These are phyloP conservation scores for Aspergillus ochraceoroseus DNA, from an alignment of 2,329 filamentous ascomycete species.

Conservation along the genomic window DNA sequence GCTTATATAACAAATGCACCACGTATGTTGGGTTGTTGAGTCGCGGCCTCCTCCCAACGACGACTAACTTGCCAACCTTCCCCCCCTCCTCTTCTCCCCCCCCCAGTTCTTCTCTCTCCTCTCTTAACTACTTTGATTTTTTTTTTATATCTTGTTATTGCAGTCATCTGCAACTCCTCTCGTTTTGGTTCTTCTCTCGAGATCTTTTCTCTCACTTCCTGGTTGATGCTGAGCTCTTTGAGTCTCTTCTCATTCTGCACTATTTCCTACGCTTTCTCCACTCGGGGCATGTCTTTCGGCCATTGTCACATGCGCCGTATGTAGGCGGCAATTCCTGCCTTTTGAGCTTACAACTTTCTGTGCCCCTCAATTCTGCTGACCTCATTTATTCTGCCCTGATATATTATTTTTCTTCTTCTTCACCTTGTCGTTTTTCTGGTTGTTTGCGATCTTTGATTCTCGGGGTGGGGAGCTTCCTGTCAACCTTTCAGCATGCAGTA, in stretches of 20 bases:
- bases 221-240: no score
- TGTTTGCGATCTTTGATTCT: constrained; percentile 10
- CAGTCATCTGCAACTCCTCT: constrained; percentile 5
- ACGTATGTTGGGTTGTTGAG: constrained; percentile 20
- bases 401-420: no score
- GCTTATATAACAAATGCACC: constrained; percentile 7
- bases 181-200: constrained; percentile 8
- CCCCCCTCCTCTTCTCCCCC: constrained; percentile 5
- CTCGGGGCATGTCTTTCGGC: constrained; percentile 20
- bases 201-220: no score
- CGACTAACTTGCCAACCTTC: no score
- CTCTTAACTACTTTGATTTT: constrained; percentile 2
- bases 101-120: no score
- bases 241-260: constrained; percentile 9
- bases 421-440: not conserved
- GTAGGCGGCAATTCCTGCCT: constrained; percentile 30
- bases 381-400: constrained; percentile 8
- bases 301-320: constrained; percentile 37
- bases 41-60: constrained; percentile 16
- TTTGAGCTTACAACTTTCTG: constrained; percentile 23
- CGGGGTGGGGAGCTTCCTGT: constrained; percentile 18
- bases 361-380: constrained; percentile 17
- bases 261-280: constrained; percentile 13
- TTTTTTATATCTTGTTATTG: constrained; percentile 4
- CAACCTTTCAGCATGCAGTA: constrained; percentile 71